Evolutionary conservation across 345 rosid genomes (phyloP).

Genomic region (Citrus glauca): DNA sequence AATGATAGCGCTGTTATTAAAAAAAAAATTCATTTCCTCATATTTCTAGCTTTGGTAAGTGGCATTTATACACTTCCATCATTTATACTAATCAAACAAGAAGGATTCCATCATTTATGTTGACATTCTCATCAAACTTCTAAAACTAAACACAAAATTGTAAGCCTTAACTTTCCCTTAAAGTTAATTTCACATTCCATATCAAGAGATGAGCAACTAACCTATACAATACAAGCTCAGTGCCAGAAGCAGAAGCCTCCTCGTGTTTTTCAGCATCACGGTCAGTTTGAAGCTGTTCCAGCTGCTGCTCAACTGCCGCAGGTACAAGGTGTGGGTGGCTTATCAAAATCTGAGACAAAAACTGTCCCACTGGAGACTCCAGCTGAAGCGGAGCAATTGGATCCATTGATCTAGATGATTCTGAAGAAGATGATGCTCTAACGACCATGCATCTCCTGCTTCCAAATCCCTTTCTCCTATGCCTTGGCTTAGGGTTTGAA

Average conservation of each 20-base stretch:
- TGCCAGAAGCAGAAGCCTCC: constrained; percentile 61
- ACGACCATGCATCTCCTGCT: constrained; percentile 40
- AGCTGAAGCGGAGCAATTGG: constrained; percentile 70
- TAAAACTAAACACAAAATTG: neutral
- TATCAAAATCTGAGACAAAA: constrained; percentile 70
- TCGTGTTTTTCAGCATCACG: constrained; percentile 72
- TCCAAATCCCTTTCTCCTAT: constrained; percentile 24
- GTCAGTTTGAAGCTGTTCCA: constrained; percentile 87
- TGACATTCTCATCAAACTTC: neutral
- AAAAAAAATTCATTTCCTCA: neutral
- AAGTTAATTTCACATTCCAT: neutral
- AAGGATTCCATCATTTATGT: neutral
- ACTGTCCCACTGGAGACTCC: constrained; percentile 91
- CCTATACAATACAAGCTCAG: constrained; percentile 84
- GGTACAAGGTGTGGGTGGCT: constrained; percentile 96
- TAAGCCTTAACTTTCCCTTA: neutral
- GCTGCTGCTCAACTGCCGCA: constrained; percentile 95
- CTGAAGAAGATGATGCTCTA: constrained; percentile 53
- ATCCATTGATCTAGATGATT: constrained; percentile 42
- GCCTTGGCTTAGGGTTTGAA: constrained; percentile 26
- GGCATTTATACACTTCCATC: neutral
- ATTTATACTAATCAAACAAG: neutral
- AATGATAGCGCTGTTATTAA: neutral
- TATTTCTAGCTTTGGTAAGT: neutral
- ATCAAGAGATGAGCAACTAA: constrained; percentile 20